These are phyloP conservation scores for Microascus cirrosus DNA, from an alignment of 2,329 filamentous ascomycete genomes.

Conservation along the genomic window DNA sequence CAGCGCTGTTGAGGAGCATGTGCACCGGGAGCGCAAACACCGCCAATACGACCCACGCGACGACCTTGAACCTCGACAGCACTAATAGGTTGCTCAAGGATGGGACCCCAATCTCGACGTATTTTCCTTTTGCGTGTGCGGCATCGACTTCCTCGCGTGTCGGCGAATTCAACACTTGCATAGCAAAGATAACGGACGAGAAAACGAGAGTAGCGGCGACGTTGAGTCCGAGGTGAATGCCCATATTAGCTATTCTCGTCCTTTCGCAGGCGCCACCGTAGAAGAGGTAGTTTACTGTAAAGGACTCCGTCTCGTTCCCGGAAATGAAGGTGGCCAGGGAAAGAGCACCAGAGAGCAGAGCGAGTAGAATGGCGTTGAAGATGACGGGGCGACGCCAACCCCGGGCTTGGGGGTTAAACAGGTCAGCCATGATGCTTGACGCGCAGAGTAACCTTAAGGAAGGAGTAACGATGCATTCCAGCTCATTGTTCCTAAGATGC, in stretches of 20 bases:
- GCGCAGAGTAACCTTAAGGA: background rate
- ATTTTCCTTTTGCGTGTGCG: conserved; percentile 22
- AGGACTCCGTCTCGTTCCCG: conserved; percentile 8
- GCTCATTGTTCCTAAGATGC: background rate
- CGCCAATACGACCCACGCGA: conserved; percentile 11
- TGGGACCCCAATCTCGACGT: conserved; percentile 14
- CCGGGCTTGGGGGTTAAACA: background rate
- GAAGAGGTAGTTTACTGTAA: conserved; percentile 11
- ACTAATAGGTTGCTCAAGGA: conserved; percentile 10
- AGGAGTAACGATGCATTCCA: background rate
- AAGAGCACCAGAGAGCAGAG: background rate
- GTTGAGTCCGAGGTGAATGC: conserved; percentile 35
- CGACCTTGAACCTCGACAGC: conserved; percentile 9
- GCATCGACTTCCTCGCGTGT: conserved; percentile 34
- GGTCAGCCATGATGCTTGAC: background rate
- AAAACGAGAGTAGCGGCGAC: conserved; percentile 30
- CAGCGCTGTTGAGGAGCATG: conserved; percentile 12
- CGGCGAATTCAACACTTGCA: conserved; percentile 38
- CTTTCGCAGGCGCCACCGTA: conserved; percentile 8
- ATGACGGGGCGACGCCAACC: background rate
- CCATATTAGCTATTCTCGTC: conserved; percentile 8
- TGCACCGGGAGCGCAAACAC: conserved; percentile 15
- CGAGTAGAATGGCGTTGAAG: background rate
- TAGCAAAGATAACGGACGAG: conserved; percentile 35
- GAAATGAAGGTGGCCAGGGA: background rate